A percentile compares a stretch with the other conserved stretches of the same genome.
Conservation (phyloP, 331 rosid species). For the Rosa hybrid region DNA sequence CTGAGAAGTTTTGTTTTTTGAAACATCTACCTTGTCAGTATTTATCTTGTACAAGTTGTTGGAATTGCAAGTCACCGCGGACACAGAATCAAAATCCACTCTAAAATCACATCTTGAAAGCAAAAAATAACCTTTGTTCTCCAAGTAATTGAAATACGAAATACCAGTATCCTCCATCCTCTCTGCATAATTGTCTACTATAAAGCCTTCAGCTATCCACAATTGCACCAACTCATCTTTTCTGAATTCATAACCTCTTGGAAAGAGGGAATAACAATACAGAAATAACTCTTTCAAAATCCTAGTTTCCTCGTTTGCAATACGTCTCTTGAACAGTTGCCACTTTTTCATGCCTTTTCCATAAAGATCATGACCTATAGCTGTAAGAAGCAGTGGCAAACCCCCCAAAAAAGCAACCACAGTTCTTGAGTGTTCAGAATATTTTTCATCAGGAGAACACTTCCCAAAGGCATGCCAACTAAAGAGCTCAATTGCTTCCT, state of each 20-base stretch:
- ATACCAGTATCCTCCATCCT: not conserved
- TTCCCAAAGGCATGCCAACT: constrained; percentile 33
- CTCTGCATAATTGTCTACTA: not conserved
- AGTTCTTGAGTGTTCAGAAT: not conserved
- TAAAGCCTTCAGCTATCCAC: constrained; percentile 27
- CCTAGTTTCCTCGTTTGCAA: not conserved
- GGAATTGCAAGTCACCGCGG: not conserved
- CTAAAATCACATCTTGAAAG: not conserved
- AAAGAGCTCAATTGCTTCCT: constrained; percentile 34
- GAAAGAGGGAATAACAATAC: constrained; percentile 17
- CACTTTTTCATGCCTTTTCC: not conserved
- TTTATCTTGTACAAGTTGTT: constrained; percentile 9
- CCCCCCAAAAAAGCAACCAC: constrained; percentile 27
- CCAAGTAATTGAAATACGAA: not conserved
- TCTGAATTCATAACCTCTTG: constrained; percentile 1
- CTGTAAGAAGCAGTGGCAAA: not conserved
- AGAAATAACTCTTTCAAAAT: not conserved
- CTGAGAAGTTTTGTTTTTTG: no score
- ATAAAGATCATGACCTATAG: not conserved
- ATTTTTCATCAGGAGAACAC: constrained; percentile 18
- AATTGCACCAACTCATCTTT: constrained; percentile 10
- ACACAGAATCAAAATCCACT: not conserved
- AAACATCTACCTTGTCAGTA: not conserved
- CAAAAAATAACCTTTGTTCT: not conserved
- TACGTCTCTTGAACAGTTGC: not conserved